phyloP scores from a whole-genome alignment of 257 asterid genomes.

The Verbascum thapsus region DNA sequence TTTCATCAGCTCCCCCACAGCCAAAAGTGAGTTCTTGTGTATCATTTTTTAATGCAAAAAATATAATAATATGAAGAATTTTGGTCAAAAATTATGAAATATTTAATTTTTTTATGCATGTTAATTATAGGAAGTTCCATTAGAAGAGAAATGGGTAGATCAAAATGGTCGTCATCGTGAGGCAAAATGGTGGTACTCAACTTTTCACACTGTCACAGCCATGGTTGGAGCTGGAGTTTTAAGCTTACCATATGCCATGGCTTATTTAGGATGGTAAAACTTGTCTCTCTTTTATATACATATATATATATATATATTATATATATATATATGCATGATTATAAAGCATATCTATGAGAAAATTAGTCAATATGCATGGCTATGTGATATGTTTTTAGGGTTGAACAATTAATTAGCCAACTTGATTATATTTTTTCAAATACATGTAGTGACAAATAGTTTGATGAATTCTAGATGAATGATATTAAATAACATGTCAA shows the following conservation, averaged over 20 bases:
- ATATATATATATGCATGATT: too few relatives aligned
- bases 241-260: conserved; percentile 49
- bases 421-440: too few relatives aligned
- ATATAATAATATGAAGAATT: neutral
- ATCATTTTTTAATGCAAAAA: neutral
- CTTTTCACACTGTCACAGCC: conserved; percentile 50
- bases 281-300: too few relatives aligned
- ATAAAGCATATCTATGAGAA: too few relatives aligned
- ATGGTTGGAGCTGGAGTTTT: conserved; percentile 55
- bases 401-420: too few relatives aligned
- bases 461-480: too few relatives aligned
- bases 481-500: too few relatives aligned
- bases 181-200: conserved; percentile 54
- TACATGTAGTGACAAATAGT: too few relatives aligned
- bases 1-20: conserved; percentile 37
- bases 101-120: neutral
- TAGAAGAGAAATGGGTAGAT: conserved; percentile 30
- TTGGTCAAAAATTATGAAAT: neutral
- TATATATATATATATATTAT: too few relatives aligned
- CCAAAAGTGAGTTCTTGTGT: conserved; percentile 40
- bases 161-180: conserved; percentile 33
- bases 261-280: conserved; percentile 50
- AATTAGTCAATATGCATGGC: neutral
- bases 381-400: neutral
- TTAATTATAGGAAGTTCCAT: conserved; percentile 41